phyloP scores from a whole-genome alignment of 1,139 yeast genomes.

The Yamadazyma aaseri region DNA sequence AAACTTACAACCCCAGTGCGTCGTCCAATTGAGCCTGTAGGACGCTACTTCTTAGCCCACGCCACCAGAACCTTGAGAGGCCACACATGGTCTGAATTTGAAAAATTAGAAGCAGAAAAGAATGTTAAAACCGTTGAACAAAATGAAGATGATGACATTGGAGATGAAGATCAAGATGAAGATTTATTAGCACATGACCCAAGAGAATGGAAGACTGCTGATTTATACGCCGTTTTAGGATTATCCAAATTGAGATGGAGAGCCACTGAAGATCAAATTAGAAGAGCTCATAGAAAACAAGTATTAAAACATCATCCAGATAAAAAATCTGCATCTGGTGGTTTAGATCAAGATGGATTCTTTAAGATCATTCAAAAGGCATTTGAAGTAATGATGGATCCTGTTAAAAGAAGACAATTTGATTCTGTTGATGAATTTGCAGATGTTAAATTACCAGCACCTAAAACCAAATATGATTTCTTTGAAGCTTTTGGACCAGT shows the following conservation, averaged over 20 bases:
- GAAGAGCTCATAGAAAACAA: conserved; percentile 96
- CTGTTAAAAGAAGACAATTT: conserved; percentile 83
- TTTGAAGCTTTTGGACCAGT: conserved; percentile 92
- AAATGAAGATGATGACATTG: conserved; percentile 68
- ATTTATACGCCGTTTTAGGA: conserved; percentile 94
- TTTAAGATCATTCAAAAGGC: conserved; percentile 98
- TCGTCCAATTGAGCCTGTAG: conserved; percentile 95
- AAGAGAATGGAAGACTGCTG: conserved; percentile 97
- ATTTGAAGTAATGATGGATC: conserved; percentile 83
- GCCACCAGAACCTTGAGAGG: conserved; percentile 95
- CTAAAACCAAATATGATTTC: conserved; percentile 69
- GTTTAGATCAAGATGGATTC: conserved; percentile 91
- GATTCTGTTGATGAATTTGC: conserved; percentile 94
- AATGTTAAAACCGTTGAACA: conserved; percentile 76
- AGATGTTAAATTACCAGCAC: conserved; percentile 74
- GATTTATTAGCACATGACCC: conserved; percentile 88
- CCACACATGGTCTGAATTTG: conserved; percentile 98
- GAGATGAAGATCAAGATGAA: conserved; percentile 75
- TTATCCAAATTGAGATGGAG: conserved; percentile 85
- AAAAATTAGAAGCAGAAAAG: conserved; percentile 88
- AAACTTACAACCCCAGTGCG: conserved; percentile 66
- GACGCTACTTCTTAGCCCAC: conserved; percentile 92
- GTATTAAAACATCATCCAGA: conserved; percentile 98
- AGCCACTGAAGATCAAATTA: conserved; percentile 91
- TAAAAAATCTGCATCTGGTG: conserved; percentile 86